These are phyloP conservation scores for Crotalaria pallida DNA, from an alignment of 306 rosid species.

Conservation along the genomic window DNA sequence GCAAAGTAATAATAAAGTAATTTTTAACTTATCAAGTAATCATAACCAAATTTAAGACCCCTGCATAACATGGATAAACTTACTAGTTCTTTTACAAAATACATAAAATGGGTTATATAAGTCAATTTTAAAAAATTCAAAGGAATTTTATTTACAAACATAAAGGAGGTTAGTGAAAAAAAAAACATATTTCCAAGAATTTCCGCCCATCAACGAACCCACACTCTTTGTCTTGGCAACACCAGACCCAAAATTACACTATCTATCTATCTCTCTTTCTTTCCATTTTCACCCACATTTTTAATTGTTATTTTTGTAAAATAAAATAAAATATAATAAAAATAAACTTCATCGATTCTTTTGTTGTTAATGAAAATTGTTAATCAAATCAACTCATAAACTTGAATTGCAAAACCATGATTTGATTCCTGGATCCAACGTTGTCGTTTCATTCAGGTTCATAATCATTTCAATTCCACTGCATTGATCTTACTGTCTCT, in stretches of 20 bases:
- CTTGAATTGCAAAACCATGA: constrained; percentile 19
- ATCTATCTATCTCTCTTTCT: background rate
- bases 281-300: constrained; percentile 9
- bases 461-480: constrained; percentile 14
- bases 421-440: constrained; percentile 41
- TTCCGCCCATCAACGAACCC: constrained; percentile 31
- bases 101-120: too few species aligned
- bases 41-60: too few species aligned
- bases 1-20: too few species aligned
- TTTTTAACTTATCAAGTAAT: too few species aligned
- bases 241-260: background rate
- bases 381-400: constrained; percentile 16
- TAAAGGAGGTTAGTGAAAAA: background rate
- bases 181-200: background rate
- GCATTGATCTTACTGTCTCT: constrained; percentile 26
- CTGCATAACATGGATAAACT: too few species aligned
- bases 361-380: background rate
- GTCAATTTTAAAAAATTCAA: background rate
- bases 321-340: too few species aligned
- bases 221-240: background rate
- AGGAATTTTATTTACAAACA: background rate
- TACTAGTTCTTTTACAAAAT: too few species aligned
- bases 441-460: constrained; percentile 14
- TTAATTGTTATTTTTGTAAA: background rate
- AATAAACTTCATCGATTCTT: background rate